Conservation (phyloP, 139 green algal genomes). For the Tetraselmis chui region DNA sequence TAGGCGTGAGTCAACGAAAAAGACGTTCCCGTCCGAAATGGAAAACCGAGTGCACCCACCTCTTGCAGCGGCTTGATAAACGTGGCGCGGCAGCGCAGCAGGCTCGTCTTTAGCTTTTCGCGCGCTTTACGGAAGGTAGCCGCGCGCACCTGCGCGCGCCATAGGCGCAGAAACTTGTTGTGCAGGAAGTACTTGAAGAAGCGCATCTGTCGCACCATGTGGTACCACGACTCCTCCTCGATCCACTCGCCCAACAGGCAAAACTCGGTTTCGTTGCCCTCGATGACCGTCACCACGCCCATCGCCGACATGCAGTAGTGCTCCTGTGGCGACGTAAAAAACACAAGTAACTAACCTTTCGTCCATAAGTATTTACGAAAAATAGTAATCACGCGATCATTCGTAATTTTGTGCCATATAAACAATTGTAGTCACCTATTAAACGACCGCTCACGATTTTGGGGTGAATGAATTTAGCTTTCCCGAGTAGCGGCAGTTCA, state of each 20-base stretch:
- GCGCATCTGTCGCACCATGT: slow-evolving; percentile 7
- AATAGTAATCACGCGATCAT: too few species aligned
- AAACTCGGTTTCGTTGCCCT: slow-evolving; percentile 1
- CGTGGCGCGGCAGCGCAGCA: not conserved
- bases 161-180: slow-evolving; percentile 8
- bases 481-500: too few species aligned
- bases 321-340: too few species aligned
- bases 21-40: too few species aligned
- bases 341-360: too few species aligned
- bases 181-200: slow-evolving; percentile 15
- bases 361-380: too few species aligned
- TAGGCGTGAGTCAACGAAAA: too few species aligned
- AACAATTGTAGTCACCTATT: too few species aligned
- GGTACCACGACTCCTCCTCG: slow-evolving; percentile 3
- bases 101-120: slow-evolving; percentile 10
- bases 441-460: too few species aligned
- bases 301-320: slow-evolving; percentile 3
- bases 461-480: too few species aligned
- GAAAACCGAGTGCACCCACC: too few species aligned
- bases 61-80: slow-evolving; percentile 5
- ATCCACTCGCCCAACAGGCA: slow-evolving; percentile 11
- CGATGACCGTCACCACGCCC: not conserved
- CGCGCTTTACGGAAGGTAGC: not conserved
- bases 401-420: too few species aligned
- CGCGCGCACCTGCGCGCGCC: slow-evolving; percentile 1